Conservation (phyloP, 768 basidiomycete genomes). For the Gautieria morchelliformis region DNA sequence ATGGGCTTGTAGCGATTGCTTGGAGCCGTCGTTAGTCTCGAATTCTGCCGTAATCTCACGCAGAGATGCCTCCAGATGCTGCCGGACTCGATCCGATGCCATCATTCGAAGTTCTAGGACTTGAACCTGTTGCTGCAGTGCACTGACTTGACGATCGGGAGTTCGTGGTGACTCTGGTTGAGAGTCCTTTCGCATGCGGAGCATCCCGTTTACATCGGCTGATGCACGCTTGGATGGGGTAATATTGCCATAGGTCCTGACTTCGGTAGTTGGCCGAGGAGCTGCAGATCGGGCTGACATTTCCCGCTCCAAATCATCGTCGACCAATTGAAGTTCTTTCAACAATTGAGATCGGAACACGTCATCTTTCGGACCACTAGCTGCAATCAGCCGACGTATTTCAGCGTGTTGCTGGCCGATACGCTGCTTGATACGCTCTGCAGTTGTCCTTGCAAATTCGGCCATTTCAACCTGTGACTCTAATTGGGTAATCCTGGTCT, state of each 20-base stretch:
- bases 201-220: constrained; percentile 21
- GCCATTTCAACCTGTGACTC: constrained; percentile 53
- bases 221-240: constrained; percentile 38
- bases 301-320: constrained; percentile 47
- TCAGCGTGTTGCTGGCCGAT: constrained; percentile 66
- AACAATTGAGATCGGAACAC: constrained; percentile 53
- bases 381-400: constrained; percentile 54
- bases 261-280: constrained; percentile 20
- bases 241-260: constrained; percentile 32
- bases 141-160: constrained; percentile 36
- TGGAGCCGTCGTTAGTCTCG: constrained; percentile 57
- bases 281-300: constrained; percentile 29
- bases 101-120: constrained; percentile 59
- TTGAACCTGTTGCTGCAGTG: constrained; percentile 55
- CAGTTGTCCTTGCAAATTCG: constrained; percentile 38
- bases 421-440: constrained; percentile 47
- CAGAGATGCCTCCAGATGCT: constrained; percentile 51
- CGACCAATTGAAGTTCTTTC: constrained; percentile 51
- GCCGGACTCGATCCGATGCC: constrained; percentile 56
- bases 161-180: constrained; percentile 23
- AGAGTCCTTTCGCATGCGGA: constrained; percentile 28
- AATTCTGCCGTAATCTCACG: constrained; percentile 51
- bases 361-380: constrained; percentile 46
- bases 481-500: constrained; percentile 49
- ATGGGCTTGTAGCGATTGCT: constrained; percentile 49